Evolutionary conservation across 2,329 filamentous ascomycete species (phyloP).

Genomic region (Aspergillus aculeatus): DNA sequence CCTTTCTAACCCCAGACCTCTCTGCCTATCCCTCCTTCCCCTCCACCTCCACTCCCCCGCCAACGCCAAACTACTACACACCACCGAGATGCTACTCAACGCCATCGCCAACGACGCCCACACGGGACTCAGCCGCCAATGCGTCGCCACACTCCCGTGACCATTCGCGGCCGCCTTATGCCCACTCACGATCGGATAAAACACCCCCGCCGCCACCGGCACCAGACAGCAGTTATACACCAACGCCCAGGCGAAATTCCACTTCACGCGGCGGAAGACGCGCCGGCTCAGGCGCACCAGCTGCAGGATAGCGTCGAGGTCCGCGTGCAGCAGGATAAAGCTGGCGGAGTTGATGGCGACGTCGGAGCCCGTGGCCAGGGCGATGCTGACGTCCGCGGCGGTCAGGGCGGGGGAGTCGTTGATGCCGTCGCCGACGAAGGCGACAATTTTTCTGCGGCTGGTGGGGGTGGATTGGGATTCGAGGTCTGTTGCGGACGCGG

Average conservation of each 20-base stretch:
- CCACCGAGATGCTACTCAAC: constrained; percentile 83
- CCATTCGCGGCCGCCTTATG: constrained; percentile 31
- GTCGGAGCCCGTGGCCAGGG: constrained; percentile 76
- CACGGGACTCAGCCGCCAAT: constrained; percentile 50
- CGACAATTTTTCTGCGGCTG: constrained; percentile 60
- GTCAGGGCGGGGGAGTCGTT: constrained; percentile 82
- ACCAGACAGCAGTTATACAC: constrained; percentile 78
- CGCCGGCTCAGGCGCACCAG: constrained; percentile 68
- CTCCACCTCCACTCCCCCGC: constrained; percentile 46
- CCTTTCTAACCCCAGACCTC: no score
- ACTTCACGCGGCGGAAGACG: constrained; percentile 74
- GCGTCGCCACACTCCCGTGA: constrained; percentile 35
- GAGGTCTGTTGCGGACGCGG: background rate
- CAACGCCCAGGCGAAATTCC: constrained; percentile 84
- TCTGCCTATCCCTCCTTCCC: constrained; percentile 7
- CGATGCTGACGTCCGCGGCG: constrained; percentile 78
- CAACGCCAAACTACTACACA: constrained; percentile 75
- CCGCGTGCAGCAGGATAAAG: constrained; percentile 74
- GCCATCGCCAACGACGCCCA: constrained; percentile 95
- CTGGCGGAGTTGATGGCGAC: constrained; percentile 78
- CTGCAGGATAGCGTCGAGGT: constrained; percentile 68
- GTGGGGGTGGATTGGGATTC: constrained; percentile 2
- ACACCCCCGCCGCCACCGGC: constrained; percentile 75
- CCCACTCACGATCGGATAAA: constrained; percentile 61
- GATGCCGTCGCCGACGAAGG: constrained; percentile 84